Evolutionary conservation across 257 asterid species (phyloP).

Genomic region (Solanum tarijense): DNA sequence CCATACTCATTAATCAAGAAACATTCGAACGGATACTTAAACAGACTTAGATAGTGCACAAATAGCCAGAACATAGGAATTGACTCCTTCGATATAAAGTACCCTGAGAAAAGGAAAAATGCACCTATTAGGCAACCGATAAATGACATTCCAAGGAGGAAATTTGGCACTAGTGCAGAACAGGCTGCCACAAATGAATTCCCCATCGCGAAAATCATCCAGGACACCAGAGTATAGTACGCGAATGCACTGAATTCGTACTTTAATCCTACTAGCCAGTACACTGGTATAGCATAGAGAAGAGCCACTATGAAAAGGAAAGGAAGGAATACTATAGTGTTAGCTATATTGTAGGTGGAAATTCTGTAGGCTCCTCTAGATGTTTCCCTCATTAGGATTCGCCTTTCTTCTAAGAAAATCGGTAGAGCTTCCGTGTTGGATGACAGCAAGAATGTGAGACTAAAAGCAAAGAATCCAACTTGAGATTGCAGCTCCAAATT

Average conservation of each 20-base stretch:
- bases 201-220: constrained; percentile 50
- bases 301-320: constrained; percentile 51
- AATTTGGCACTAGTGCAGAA: constrained; percentile 51
- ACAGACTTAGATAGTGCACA: constrained; percentile 60
- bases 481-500: constrained; percentile 37
- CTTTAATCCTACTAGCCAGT: constrained; percentile 65
- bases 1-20: constrained; percentile 70
- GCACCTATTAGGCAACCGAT: constrained; percentile 48
- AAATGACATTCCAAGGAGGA: constrained; percentile 52
- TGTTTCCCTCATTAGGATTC: constrained; percentile 52
- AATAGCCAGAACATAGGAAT: constrained; percentile 54
- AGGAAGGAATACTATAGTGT: constrained; percentile 57
- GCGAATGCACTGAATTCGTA: constrained; percentile 25
- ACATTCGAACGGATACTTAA: constrained; percentile 75
- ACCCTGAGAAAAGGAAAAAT: constrained; percentile 75
- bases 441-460: constrained; percentile 57
- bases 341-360: constrained; percentile 56
- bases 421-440: constrained; percentile 88
- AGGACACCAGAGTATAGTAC: constrained; percentile 46
- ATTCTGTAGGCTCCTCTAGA: constrained; percentile 68
- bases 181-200: constrained; percentile 72
- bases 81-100: constrained; percentile 49
- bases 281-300: constrained; percentile 44
- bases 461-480: constrained; percentile 71
- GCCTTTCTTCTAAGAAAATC: constrained; percentile 63